Evolutionary conservation across 495 filamentous ascomycete genomes (phyloP), one percentile per base, ranked within the genome.

Genomic region (Tuber brumale): DNA sequence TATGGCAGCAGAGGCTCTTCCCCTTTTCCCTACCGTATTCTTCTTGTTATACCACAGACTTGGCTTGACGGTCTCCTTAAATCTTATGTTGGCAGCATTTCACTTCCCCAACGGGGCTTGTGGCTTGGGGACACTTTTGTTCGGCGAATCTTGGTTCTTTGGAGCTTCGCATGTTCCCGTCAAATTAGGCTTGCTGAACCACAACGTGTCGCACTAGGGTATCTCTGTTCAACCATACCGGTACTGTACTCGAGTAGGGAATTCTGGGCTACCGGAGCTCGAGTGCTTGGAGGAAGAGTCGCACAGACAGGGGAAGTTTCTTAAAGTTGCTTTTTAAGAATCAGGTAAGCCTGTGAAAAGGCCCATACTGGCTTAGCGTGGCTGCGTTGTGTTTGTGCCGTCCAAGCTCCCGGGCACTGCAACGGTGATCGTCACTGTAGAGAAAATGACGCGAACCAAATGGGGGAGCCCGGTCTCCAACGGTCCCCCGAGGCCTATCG

Each of bases 361-460:
- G 35, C 70, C 51, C 42, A 76, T 75, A 48, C 37, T n/a, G 72
- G 73, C 66, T 72, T 70, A 48, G 77, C 74, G 69, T 42, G 75
- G 16, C 43, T 74, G 75, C 41, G 71, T 74, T 16, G 71, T 78
- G 16, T 66, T 31, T 43, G 57, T 70, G 71, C 69, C 70, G 74
- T 71, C 76, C 70, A 76, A 43, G 72, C 45, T 48, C 35, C 21
- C 73, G 70, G 77, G 74, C 69, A 71, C 75, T 75, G 70, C 77
- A 80, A 80, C 72, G 76, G 77, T 41, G 77, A 78, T 79, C 76
- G 73, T 69, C 69, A 35, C 69, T 70, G 70, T 69, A 46, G 45
- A 45, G 31, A 31, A 66, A 61, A 61, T 57, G 51, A 57, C 51
- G 51, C 51, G 51, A 57, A 57, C 51, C n/a, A 0, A 57, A 57